These are phyloP conservation scores for Claviceps fusiformis DNA, from an alignment of 2,329 filamentous ascomycete species.

Conservation along the genomic window DNA sequence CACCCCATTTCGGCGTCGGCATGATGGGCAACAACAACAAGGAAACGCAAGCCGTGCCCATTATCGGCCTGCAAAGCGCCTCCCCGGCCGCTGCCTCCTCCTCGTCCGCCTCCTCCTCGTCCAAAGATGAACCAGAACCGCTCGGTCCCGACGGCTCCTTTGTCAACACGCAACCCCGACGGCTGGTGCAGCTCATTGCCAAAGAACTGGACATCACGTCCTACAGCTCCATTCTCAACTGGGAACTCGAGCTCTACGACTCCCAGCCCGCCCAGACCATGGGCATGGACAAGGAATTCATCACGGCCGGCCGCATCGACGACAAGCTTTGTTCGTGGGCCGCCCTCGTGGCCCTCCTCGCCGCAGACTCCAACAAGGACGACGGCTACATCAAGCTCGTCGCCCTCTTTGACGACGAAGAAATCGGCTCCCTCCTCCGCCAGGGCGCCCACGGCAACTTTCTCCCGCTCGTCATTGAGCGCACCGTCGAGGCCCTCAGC, in stretches of 20 bases:
- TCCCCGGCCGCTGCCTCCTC: conserved; percentile 17
- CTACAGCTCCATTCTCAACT: conserved; percentile 70
- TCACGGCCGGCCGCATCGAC: conserved; percentile 89
- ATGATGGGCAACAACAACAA: conserved; percentile 57
- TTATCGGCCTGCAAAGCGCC: conserved; percentile 75
- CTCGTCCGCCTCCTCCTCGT: too few relatives aligned
- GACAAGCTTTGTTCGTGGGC: conserved; percentile 97
- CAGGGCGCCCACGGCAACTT: conserved; percentile 88
- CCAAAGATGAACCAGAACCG: conserved; percentile 18
- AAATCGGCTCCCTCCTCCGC: conserved; percentile 81
- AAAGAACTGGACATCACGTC: conserved; percentile 60
- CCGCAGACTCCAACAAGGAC: conserved; percentile 39
- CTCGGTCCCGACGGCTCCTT: conserved; percentile 61
- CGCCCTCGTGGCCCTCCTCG: conserved; percentile 70
- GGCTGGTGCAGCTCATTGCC: conserved; percentile 71
- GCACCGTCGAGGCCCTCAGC: conserved; percentile 58
- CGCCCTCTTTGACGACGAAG: conserved; percentile 93
- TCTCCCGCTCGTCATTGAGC: conserved; percentile 66
- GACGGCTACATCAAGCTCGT: conserved; percentile 74
- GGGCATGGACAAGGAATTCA: conserved; percentile 82
- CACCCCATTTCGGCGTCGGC: conserved; percentile 80
- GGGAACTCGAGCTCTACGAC: conserved; percentile 95
- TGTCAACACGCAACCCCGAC: conserved; percentile 68
- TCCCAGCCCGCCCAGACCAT: conserved; percentile 71
- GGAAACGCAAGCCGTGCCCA: conserved; percentile 89